These are phyloP conservation scores for Plectosphaerella cucumerina DNA, from an alignment of 2,329 filamentous ascomycete species.

Conservation along the genomic window DNA sequence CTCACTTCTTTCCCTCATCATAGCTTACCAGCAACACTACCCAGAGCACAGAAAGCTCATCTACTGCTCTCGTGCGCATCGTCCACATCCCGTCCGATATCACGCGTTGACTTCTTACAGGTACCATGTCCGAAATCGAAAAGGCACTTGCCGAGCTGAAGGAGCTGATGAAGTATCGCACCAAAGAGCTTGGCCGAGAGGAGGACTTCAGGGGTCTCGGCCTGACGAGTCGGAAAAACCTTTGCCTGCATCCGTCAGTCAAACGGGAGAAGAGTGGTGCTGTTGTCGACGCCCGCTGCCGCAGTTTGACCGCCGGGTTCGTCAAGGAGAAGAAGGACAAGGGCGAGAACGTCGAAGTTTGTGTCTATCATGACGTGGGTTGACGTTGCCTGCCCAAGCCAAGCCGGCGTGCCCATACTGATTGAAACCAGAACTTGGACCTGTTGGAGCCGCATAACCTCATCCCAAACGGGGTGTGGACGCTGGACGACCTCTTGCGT, in stretches of 20 bases:
- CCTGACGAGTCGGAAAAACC: constrained; percentile 91
- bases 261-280: constrained; percentile 94
- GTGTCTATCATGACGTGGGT: constrained; percentile 86
- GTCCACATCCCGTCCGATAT: neutral
- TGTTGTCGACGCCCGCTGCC: constrained; percentile 91
- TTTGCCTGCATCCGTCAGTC: constrained; percentile 93
- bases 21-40: constrained; percentile 93
- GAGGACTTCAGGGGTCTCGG: constrained; percentile 94
- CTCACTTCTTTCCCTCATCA: constrained; percentile 87
- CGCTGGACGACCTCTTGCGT: constrained; percentile 78
- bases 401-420: neutral
- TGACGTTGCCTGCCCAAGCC: neutral
- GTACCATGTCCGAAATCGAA: constrained; percentile 99
- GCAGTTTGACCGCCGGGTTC: constrained; percentile 93
- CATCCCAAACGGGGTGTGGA: constrained; percentile 93
- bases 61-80: constrained; percentile 80
- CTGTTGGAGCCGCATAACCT: constrained; percentile 92
- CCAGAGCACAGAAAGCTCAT: constrained; percentile 94
- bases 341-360: constrained; percentile 90
- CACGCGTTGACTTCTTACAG: constrained; percentile 24
- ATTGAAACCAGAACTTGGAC: constrained; percentile 69
- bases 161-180: constrained; percentile 89
- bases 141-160: constrained; percentile 92
- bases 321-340: constrained; percentile 96
- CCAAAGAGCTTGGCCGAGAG: constrained; percentile 80